These are phyloP conservation scores for Russula foetens DNA, from an alignment of 768 basidiomycete genomes.

Conservation along the genomic window DNA sequence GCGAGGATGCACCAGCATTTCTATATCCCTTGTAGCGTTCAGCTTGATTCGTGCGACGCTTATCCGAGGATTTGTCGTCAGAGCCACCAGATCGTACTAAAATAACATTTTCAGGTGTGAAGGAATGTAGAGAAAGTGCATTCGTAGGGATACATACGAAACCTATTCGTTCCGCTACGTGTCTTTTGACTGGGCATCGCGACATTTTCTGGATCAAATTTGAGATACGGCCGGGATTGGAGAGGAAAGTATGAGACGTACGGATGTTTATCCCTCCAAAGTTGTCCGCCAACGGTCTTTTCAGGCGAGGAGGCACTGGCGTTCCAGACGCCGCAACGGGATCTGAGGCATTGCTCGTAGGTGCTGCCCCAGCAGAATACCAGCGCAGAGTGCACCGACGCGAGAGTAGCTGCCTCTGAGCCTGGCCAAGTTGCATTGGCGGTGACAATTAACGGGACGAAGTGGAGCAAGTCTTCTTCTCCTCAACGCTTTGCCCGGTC, in stretches of 20 bases:
- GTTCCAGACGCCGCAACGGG: not conserved
- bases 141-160: not conserved
- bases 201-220: constrained; percentile 9
- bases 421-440: constrained; percentile 5
- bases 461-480: too few relatives aligned
- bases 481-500: too few relatives aligned
- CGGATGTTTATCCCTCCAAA: constrained; percentile 16
- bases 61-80: not conserved
- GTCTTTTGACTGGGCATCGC: not conserved
- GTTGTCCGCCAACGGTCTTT: constrained; percentile 8
- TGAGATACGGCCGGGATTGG: not conserved
- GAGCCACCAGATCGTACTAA: not conserved
- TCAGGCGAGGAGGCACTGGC: not conserved
- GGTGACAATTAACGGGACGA: too few relatives aligned
- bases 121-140: not conserved
- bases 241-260: not conserved
- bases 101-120: not conserved
- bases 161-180: not conserved
- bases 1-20: not conserved
- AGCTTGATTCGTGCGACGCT: not conserved
- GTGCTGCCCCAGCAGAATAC: not conserved
- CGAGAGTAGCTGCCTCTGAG: constrained; percentile 4
- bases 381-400: constrained; percentile 1
- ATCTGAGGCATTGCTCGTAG: not conserved
- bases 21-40: not conserved